Evolutionary conservation across 768 basidiomycete genomes (phyloP).

Genomic region (Tylopilus sp.): DNA sequence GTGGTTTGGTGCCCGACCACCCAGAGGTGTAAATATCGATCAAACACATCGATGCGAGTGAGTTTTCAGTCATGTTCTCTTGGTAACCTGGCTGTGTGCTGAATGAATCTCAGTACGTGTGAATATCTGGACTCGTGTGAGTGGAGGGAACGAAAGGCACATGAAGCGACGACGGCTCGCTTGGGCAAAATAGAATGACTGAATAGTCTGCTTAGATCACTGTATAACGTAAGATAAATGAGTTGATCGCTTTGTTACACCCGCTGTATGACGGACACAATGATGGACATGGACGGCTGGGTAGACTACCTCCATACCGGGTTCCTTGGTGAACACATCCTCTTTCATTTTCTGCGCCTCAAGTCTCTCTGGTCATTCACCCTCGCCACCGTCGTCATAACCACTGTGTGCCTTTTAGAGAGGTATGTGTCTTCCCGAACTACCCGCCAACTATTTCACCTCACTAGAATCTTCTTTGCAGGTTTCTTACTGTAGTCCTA

Average conservation of each 20-base stretch:
- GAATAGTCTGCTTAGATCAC: background rate
- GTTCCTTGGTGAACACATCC: constrained; percentile 44
- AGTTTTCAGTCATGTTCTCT: constrained; percentile 26
- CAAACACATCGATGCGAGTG: constrained; percentile 66
- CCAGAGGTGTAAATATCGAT: constrained; percentile 64
- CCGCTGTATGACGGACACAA: background rate
- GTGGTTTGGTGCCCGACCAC: constrained; percentile 71
- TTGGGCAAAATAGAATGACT: background rate
- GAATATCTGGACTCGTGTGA: constrained; percentile 77
- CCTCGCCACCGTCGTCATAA: constrained; percentile 42
- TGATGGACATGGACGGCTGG: constrained; percentile 41
- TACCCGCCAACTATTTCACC: background rate
- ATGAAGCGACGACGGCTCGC: constrained; percentile 27
- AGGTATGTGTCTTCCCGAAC: constrained; percentile 38
- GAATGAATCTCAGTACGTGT: constrained; percentile 47
- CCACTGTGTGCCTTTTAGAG: constrained; percentile 50
- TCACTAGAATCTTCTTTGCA: constrained; percentile 26
- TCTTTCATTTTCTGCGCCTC: constrained; percentile 41
- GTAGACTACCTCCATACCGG: constrained; percentile 42
- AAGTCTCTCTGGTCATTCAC: constrained; percentile 49
- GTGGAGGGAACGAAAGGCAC: constrained; percentile 60
- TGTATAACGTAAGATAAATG: constrained; percentile 11
- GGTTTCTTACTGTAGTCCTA: constrained; percentile 47
- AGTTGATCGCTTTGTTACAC: background rate
- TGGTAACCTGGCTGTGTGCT: background rate